These are phyloP conservation scores for Hebeloma cylindrosporum DNA, from an alignment of 768 basidiomycete genomes.

Conservation along the genomic window DNA sequence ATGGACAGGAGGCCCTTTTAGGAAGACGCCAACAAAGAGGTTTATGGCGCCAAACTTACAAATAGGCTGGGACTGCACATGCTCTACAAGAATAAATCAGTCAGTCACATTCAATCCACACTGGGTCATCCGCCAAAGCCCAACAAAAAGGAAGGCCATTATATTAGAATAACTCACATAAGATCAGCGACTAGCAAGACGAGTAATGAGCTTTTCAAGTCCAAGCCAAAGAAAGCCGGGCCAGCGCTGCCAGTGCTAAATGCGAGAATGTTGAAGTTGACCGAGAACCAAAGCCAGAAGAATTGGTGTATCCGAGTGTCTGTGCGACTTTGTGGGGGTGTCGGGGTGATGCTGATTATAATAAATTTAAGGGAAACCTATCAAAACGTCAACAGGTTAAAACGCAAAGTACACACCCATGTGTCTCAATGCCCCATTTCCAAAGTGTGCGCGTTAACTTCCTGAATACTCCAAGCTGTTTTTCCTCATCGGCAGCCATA, in stretches of 20 bases:
- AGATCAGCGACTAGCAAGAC: constrained; percentile 43
- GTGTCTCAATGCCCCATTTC: constrained; percentile 20
- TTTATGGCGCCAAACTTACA: constrained; percentile 43
- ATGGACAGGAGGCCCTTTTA: not conserved
- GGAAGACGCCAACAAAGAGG: not conserved
- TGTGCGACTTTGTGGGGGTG: constrained; percentile 45
- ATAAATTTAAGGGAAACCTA: no score
- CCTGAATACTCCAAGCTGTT: constrained; percentile 10
- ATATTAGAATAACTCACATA: constrained; percentile 34
- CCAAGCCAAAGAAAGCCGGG: constrained; percentile 55
- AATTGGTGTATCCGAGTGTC: constrained; percentile 64
- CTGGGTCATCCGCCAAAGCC: not conserved
- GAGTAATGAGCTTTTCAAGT: constrained; percentile 51
- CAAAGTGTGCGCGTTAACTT: constrained; percentile 12
- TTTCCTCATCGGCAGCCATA: constrained; percentile 6
- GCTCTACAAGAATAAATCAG: constrained; percentile 21
- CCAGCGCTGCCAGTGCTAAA: constrained; percentile 64
- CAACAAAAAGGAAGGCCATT: not conserved
- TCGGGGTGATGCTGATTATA: constrained; percentile 58
- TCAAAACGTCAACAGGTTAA: no score
- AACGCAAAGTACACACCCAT: constrained; percentile 16
- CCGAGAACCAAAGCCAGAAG: constrained; percentile 74
- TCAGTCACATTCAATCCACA: no score
- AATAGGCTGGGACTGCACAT: constrained; percentile 58
- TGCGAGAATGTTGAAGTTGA: constrained; percentile 65